These are phyloP conservation scores for Ilyonectria sp. DNA, from an alignment of 2,329 filamentous ascomycete species.

Conservation along the genomic window DNA sequence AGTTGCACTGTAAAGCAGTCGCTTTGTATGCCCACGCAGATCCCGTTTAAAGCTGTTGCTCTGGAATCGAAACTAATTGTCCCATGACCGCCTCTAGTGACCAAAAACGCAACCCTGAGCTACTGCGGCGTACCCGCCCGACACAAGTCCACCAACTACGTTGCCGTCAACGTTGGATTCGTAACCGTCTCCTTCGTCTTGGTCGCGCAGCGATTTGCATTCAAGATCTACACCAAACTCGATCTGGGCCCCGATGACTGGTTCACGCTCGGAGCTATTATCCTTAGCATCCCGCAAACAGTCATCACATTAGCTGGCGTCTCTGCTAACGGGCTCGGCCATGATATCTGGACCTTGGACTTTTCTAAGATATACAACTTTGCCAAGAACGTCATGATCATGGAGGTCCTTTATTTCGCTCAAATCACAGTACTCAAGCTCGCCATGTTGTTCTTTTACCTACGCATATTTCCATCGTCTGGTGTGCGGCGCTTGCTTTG, in stretches of 20 bases:
- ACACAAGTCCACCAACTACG: background rate
- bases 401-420: constrained; percentile 13
- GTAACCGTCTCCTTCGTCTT: background rate
- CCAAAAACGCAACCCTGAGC: background rate
- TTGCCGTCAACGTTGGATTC: background rate
- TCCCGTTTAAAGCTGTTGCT: no score
- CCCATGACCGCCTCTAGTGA: background rate
- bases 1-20: background rate
- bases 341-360: constrained; percentile 21
- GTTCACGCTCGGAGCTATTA: background rate
- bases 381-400: constrained; percentile 21
- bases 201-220: background rate
- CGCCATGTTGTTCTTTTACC: constrained; percentile 30
- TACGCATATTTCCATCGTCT: constrained; percentile 20
- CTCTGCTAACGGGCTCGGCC: constrained; percentile 22
- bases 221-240: background rate
- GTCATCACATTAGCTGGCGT: background rate
- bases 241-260: background rate
- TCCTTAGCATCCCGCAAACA: background rate
- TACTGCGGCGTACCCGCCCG: background rate
- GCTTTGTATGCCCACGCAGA: background rate
- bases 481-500: constrained; percentile 10
- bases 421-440: constrained; percentile 29
- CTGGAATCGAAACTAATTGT: no score
- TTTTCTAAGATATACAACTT: background rate